These are phyloP conservation scores for Penicillium salamii DNA, from an alignment of 495 filamentous ascomycete species.

Conservation along the genomic window DNA sequence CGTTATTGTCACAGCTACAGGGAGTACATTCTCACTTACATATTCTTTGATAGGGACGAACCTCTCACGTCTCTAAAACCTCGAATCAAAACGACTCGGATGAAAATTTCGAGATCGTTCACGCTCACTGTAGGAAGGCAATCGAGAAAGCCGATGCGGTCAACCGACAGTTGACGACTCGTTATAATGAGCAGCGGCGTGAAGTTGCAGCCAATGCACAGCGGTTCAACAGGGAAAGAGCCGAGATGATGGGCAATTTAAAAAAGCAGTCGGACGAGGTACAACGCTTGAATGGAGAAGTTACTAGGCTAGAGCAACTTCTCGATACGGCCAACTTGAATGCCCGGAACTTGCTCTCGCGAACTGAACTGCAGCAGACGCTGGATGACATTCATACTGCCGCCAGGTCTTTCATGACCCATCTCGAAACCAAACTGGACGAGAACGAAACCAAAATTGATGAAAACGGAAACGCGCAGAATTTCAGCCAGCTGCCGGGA, in stretches of 20 bases:
- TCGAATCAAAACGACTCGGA: neutral
- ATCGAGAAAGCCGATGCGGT: neutral
- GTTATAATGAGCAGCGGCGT: neutral
- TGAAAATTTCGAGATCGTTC: neutral
- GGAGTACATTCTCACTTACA: neutral
- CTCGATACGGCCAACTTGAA: neutral
- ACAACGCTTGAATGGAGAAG: neutral
- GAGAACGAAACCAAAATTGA: neutral
- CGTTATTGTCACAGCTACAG: neutral
- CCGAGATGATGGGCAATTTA: neutral
- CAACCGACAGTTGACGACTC: neutral
- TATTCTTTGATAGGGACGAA: neutral
- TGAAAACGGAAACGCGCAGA: neutral
- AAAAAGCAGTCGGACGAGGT: neutral
- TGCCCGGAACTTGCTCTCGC: neutral
- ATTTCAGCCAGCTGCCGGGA: neutral
- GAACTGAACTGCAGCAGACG: neutral
- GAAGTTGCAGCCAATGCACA: neutral
- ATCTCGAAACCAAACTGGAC: neutral
- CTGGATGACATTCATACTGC: neutral
- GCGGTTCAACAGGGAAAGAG: neutral
- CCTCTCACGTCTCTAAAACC: neutral
- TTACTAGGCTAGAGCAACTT: neutral
- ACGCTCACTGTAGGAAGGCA: neutral
- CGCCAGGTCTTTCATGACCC: neutral